Percentiles rank a stretch among this genome's conserved stretches.
phyloP scores from a whole-genome alignment of 1,284 basidiomycete genomes.

The Apiotrichum siamense region DNA sequence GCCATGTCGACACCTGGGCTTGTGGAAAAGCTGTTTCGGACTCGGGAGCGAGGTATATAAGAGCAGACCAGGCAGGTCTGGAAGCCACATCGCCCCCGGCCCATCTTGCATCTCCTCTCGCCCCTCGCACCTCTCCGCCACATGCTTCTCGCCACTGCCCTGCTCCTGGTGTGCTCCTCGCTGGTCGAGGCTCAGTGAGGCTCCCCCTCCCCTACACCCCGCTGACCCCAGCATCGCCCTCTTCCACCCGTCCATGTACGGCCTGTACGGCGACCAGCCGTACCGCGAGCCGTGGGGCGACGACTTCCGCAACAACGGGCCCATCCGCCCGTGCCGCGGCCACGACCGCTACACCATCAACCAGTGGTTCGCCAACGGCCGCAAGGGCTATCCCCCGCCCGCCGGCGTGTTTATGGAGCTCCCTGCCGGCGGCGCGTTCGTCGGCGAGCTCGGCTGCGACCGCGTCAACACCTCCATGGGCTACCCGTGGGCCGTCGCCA shows the following conservation, averaged over 20 bases:
- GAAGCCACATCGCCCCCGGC: too few relatives aligned
- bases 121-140: too few relatives aligned
- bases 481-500: not conserved
- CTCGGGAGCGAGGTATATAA: too few relatives aligned
- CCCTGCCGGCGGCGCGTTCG: not conserved
- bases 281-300: not conserved
- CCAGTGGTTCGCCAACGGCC: constrained; percentile 59
- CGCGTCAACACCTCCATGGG: not conserved
- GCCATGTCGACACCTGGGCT: too few relatives aligned
- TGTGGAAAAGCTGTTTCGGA: too few relatives aligned
- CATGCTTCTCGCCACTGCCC: too few relatives aligned
- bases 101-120: too few relatives aligned
- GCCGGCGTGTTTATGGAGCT: constrained; percentile 7
- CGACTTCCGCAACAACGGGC: not conserved
- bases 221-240: not conserved
- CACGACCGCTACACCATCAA: not conserved
- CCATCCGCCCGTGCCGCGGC: not conserved
- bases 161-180: too few relatives aligned
- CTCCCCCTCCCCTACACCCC: not conserved
- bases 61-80: too few relatives aligned
- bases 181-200: not conserved
- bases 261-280: not conserved
- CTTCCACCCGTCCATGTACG: constrained; percentile 9
- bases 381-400: constrained; percentile 15
- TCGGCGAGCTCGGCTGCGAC: constrained; percentile 12